These are phyloP conservation scores for Microcos paniculata DNA, from an alignment of 345 rosid species.

Conservation along the genomic window DNA sequence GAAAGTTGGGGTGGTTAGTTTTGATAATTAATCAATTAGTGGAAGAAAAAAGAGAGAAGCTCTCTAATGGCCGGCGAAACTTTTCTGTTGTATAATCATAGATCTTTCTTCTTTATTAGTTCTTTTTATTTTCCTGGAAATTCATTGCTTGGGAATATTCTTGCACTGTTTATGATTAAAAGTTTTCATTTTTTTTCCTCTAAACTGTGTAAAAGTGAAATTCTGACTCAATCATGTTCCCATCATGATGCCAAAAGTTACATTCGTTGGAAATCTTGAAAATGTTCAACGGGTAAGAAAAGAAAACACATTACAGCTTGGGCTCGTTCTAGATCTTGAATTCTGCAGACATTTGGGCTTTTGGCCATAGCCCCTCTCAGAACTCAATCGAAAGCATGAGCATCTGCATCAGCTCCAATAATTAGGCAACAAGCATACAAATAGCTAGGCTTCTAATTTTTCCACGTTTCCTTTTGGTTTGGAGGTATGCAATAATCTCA, in stretches of 20 bases:
- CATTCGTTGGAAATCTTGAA: not conserved
- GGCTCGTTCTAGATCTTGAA: not conserved
- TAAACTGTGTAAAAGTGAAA: not conserved
- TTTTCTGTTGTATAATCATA: slow-evolving; percentile 9
- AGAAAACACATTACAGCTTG: not conserved
- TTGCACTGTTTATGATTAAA: slow-evolving; percentile 12
- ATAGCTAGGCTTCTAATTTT: not conserved
- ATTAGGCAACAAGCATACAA: slow-evolving; percentile 1
- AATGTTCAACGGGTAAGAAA: not conserved
- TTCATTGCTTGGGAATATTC: slow-evolving; percentile 12
- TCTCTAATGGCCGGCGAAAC: not conserved
- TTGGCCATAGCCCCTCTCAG: not conserved
- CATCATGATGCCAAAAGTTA: not conserved
- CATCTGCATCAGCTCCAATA: not conserved
- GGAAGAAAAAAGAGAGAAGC: not conserved
- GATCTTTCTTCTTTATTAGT: slow-evolving; percentile 4
- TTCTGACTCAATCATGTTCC: not conserved
- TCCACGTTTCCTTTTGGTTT: not conserved
- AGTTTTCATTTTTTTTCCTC: not conserved
- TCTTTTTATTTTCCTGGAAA: not conserved
- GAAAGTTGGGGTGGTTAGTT: slow-evolving; percentile 19
- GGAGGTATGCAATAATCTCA: not conserved
- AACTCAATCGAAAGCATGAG: not conserved
- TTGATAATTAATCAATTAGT: slow-evolving; percentile 15
- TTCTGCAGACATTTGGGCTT: not conserved